Evolutionary conservation across 140 eudicot species (phyloP).

Genomic region (Anethum foeniculum): DNA sequence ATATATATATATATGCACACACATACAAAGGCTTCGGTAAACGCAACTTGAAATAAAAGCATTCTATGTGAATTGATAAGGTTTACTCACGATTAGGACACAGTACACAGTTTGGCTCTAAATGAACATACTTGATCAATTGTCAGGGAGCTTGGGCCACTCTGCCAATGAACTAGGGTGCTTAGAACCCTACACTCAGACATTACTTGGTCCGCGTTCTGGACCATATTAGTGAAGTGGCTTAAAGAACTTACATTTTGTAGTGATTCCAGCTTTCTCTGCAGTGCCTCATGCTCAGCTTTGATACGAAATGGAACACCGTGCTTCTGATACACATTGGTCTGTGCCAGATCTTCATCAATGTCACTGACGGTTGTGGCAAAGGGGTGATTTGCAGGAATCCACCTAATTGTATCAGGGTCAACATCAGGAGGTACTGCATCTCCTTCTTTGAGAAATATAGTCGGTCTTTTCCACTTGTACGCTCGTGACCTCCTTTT

Average conservation of each 20-base stretch:
- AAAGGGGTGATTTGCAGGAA: slow-evolving; percentile 98
- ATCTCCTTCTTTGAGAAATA: slow-evolving; percentile 92
- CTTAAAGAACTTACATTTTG: slow-evolving; percentile 58
- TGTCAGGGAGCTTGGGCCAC: not conserved
- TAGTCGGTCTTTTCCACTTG: slow-evolving; percentile 96
- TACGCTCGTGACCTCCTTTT: slow-evolving; percentile 94
- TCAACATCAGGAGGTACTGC: slow-evolving; percentile 90
- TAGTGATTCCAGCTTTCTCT: slow-evolving; percentile 84
- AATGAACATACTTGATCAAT: not conserved
- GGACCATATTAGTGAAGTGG: not conserved
- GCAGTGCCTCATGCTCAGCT: slow-evolving; percentile 98
- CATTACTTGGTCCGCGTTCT: not conserved
- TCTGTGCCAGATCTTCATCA: slow-evolving; percentile 94
- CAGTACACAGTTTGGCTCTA: not conserved
- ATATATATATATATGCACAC: not conserved
- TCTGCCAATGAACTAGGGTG: not conserved
- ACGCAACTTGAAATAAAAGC: not conserved
- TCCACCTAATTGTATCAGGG: slow-evolving; percentile 95
- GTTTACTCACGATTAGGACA: not conserved
- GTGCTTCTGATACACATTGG: slow-evolving; percentile 85
- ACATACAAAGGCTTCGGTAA: not conserved
- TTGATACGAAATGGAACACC: slow-evolving; percentile 97
- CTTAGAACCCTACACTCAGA: not conserved
- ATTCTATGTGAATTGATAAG: not conserved
- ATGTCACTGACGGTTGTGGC: slow-evolving; percentile 90